Conservation (phyloP, 2,329 filamentous ascomycete species). For the Fusarium camptoceras region DNA sequence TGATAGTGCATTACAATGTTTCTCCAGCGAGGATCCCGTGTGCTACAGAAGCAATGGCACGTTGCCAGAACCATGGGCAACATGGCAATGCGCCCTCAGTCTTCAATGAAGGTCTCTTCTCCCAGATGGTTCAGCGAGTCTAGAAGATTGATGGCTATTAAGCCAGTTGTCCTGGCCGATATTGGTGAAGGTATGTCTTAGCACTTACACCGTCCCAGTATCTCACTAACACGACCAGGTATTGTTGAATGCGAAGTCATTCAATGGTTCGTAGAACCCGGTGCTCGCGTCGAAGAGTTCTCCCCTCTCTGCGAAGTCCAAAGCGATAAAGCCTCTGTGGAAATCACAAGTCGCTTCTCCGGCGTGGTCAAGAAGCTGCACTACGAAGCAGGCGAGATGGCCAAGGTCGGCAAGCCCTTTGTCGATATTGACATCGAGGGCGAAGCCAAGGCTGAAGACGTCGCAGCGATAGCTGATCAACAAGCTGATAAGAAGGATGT, state of each 20-base stretch:
- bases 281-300: slow-evolving; percentile 96
- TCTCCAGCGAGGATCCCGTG: slow-evolving; percentile 63
- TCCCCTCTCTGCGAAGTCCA: slow-evolving; percentile 98
- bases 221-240: slow-evolving; percentile 63
- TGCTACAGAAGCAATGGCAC: slow-evolving; percentile 64
- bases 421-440: slow-evolving; percentile 95
- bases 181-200: slow-evolving; percentile 79
- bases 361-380: slow-evolving; percentile 96
- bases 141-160: slow-evolving; percentile 67
- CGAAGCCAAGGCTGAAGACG: slow-evolving; percentile 65
- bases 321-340: slow-evolving; percentile 90
- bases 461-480: slow-evolving; percentile 52
- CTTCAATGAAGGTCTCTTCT: slow-evolving; percentile 47
- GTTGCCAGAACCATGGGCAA: slow-evolving; percentile 56
- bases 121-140: slow-evolving; percentile 65
- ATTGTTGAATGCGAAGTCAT: slow-evolving; percentile 99
- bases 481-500: slow-evolving; percentile 48
- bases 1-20: slow-evolving; percentile 59
- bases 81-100: slow-evolving; percentile 49
- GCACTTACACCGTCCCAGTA: neutral
- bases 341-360: slow-evolving; percentile 96
- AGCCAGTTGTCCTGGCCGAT: slow-evolving; percentile 85
- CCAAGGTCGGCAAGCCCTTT: slow-evolving; percentile 92
- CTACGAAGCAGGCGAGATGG: slow-evolving; percentile 96
- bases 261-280: slow-evolving; percentile 98